Conservation (phyloP, 1,139 yeast species). For the Magnusiomyces fungicola region DNA sequence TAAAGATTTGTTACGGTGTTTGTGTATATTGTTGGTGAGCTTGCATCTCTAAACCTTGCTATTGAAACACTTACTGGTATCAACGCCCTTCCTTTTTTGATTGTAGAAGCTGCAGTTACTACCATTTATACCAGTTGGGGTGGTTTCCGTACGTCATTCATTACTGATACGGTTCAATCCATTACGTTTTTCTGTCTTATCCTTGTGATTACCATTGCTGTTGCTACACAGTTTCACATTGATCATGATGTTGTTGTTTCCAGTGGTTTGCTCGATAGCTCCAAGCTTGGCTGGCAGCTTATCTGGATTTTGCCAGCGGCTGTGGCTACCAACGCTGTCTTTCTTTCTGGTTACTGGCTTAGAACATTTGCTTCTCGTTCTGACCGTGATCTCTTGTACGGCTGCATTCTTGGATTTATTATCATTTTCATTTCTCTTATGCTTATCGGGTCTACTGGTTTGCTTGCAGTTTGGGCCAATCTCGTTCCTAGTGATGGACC, state of each 20-base stretch:
- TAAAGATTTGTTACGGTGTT: constrained; percentile 62
- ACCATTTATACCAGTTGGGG: constrained; percentile 83
- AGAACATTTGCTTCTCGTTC: constrained; percentile 85
- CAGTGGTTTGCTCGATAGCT: constrained; percentile 56
- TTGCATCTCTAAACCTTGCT: constrained; percentile 71
- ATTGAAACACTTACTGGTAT: constrained; percentile 72
- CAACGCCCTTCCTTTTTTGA: constrained; percentile 72
- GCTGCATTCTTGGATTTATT: constrained; percentile 66
- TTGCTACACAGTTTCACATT: constrained; percentile 70
- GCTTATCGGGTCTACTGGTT: constrained; percentile 74
- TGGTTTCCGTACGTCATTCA: constrained; percentile 82
- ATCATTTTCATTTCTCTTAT: constrained; percentile 57
- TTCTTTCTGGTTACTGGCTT: constrained; percentile 89
- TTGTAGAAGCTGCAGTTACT: constrained; percentile 82
- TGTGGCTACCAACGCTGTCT: constrained; percentile 81
- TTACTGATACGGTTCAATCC: constrained; percentile 88
- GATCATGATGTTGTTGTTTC: constrained; percentile 57
- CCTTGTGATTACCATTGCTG: constrained; percentile 67
- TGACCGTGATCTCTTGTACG: constrained; percentile 66
- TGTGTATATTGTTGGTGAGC: constrained; percentile 81
- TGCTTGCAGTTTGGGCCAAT: constrained; percentile 88
- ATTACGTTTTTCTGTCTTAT: constrained; percentile 57
- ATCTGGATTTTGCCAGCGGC: constrained; percentile 80
- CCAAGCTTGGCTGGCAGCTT: constrained; percentile 81
- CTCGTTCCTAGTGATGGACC: constrained; percentile 47